These are phyloP conservation scores for Erythrobasidium hasegawianum DNA, from an alignment of 1,284 basidiomycete genomes.

Conservation along the genomic window DNA sequence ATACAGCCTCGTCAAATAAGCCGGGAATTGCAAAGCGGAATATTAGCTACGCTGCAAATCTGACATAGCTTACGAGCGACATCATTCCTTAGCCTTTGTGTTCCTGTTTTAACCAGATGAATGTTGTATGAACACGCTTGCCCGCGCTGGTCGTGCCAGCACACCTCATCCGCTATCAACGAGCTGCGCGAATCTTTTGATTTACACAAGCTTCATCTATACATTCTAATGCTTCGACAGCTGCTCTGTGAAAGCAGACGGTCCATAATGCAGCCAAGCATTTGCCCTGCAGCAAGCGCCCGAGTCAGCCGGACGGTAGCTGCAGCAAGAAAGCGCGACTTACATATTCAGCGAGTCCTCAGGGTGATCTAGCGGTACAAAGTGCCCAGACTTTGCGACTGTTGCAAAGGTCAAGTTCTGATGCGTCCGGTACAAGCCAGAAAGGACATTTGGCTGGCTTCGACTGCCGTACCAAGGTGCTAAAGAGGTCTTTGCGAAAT, in stretches of 20 bases:
- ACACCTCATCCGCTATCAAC: background rate
- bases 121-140: too few species aligned
- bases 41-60: slow-evolving; percentile 21
- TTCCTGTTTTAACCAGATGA: too few species aligned
- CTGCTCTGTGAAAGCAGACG: slow-evolving; percentile 23
- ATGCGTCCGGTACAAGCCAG: slow-evolving; percentile 39
- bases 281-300: slow-evolving; percentile 15
- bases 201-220: background rate
- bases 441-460: slow-evolving; percentile 9
- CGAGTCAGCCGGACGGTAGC: background rate
- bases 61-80: slow-evolving; percentile 35
- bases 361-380: slow-evolving; percentile 43
- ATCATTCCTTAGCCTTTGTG: background rate
- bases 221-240: background rate
- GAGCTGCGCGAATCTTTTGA: background rate
- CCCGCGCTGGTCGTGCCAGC: too few species aligned
- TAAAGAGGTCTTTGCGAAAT: slow-evolving; percentile 36
- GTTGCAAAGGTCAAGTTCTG: slow-evolving; percentile 43
- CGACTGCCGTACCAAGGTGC: slow-evolving; percentile 38
- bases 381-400: slow-evolving; percentile 25
- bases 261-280: slow-evolving; percentile 34
- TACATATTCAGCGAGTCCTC: slow-evolving; percentile 39
- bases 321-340: background rate
- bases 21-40: slow-evolving; percentile 30
- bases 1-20: slow-evolving; percentile 33